These are phyloP conservation scores for Russula brevipes DNA, from an alignment of 768 basidiomycete species.

Conservation along the genomic window DNA sequence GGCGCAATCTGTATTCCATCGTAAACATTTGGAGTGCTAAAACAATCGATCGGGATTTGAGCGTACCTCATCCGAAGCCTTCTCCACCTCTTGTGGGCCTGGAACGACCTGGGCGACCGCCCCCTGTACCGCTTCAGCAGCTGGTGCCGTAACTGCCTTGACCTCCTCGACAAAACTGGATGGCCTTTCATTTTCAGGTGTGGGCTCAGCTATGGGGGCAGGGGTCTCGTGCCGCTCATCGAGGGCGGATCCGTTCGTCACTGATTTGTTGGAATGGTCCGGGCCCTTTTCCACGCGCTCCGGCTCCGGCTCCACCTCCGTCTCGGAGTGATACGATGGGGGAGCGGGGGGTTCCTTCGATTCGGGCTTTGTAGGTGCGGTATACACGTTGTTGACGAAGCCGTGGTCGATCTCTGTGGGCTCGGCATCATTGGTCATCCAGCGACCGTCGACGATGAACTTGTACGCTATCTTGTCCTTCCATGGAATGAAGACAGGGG, in stretches of 20 bases:
- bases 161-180: not conserved
- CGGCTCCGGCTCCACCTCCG: slow-evolving; percentile 9
- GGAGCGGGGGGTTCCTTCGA: not conserved
- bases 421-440: slow-evolving; percentile 30
- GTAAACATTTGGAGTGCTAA: not conserved
- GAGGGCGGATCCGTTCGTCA: slow-evolving; percentile 10
- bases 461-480: slow-evolving; percentile 32
- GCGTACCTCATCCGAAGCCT: slow-evolving; percentile 9
- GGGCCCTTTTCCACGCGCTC: slow-evolving; percentile 10
- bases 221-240: slow-evolving; percentile 7
- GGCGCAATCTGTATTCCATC: not conserved
- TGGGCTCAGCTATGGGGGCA: not conserved
- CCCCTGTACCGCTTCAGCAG: slow-evolving; percentile 4
- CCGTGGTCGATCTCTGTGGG: slow-evolving; percentile 31
- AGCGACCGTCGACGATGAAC: slow-evolving; percentile 36
- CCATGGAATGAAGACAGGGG: slow-evolving; percentile 29
- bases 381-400: slow-evolving; percentile 34
- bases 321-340: slow-evolving; percentile 3
- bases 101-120: slow-evolving; percentile 14
- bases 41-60: not conserved
- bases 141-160: not conserved
- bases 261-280: not conserved
- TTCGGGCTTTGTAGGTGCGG: slow-evolving; percentile 24
- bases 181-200: not conserved
- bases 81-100: slow-evolving; percentile 9